Evolutionary conservation across 139 green algal species (phyloP).

Genomic region (Chlamydomonas sphaeroides): DNA sequence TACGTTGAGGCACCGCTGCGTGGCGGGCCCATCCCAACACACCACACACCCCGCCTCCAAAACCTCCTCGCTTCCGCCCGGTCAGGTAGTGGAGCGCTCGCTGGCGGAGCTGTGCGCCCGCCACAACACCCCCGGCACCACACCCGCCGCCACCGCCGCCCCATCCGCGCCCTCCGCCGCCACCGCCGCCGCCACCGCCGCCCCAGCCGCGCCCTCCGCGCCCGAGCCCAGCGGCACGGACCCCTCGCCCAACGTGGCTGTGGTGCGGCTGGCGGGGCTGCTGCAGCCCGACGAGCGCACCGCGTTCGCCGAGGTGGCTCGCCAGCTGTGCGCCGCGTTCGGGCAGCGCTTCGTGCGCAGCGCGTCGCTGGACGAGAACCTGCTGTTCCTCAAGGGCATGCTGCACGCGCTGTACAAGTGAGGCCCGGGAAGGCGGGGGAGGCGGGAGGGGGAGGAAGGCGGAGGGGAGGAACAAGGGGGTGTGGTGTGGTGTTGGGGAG

Average conservation of each 20-base stretch:
- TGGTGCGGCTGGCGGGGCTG: slow-evolving; percentile 79
- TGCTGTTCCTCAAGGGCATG: slow-evolving; percentile 80
- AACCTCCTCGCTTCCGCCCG: too few species aligned
- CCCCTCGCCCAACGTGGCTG: slow-evolving; percentile 67
- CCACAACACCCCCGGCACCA: slow-evolving; percentile 2
- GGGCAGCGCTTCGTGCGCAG: slow-evolving; percentile 54
- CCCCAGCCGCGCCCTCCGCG: neutral
- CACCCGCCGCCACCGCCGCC: slow-evolving; percentile 45
- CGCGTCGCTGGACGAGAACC: slow-evolving; percentile 80
- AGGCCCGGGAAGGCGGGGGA: neutral
- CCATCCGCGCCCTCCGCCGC: neutral
- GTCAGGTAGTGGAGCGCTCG: slow-evolving; percentile 11
- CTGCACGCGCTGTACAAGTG: slow-evolving; percentile 69
- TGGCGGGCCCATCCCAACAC: slow-evolving; percentile 39
- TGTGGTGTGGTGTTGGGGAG: too few species aligned
- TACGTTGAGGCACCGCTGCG: slow-evolving; percentile 47
- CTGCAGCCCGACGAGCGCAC: slow-evolving; percentile 76
- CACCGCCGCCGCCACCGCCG: neutral
- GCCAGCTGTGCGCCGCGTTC: slow-evolving; percentile 76
- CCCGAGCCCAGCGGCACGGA: too few species aligned
- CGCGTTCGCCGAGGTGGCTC: slow-evolving; percentile 78
- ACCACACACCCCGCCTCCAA: too few species aligned
- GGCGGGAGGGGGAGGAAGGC: neutral
- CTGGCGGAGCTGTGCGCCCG: neutral
- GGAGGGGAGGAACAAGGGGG: too few species aligned